Evolutionary conservation across 1,284 basidiomycete species (phyloP), one percentile per base, ranked within the genome.

Genomic region (Thelephora terrestris): DNA sequence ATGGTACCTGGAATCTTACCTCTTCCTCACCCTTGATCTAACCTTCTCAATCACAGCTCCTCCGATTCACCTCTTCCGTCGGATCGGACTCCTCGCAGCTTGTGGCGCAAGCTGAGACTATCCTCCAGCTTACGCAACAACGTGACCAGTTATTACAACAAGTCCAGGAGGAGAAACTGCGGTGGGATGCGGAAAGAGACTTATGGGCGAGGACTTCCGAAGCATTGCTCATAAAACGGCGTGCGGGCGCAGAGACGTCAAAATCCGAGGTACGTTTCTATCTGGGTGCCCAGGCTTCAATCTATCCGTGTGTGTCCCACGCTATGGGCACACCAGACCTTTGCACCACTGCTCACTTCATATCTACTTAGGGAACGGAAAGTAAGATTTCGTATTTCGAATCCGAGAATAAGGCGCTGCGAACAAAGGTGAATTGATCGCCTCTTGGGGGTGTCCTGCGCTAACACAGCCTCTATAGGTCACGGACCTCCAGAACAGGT

Each of bases 141-240:
- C 71, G 79, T n/a, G 74, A 83, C 54, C 71, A 74, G 48, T 55
- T 85, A 10, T 51, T 77, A 2, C 61, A 61, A 17, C 71, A 76
- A 45, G 64, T 69, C 6, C 70, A 74, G 39, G 76, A 81, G 45
- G 77, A 82, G 47, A 69, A 69, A n/a, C 66, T 66, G 7, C 68
- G 74, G 36, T 82, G 78, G 78, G 63, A 73, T 32, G 71, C 75
- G 0, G 81, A 84, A 57, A 70, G 72, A 52, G 75, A 76, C 6
- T 67, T 71, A 4, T 85, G 79, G 75, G 71, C 70, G 12, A 68
- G 81, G 47, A 75, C 73, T 50, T 73, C 77, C 0, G 82, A 85
- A 51, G 81, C 79, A 5, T 66, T 86, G 37, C 67, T 81, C 47
- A 60, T 64, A 1, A 75, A 75, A 48, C 67, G 70, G 38, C 65